These are phyloP conservation scores for Aspergillus melleus DNA, from an alignment of 2,329 filamentous ascomycete species.

Conservation along the genomic window DNA sequence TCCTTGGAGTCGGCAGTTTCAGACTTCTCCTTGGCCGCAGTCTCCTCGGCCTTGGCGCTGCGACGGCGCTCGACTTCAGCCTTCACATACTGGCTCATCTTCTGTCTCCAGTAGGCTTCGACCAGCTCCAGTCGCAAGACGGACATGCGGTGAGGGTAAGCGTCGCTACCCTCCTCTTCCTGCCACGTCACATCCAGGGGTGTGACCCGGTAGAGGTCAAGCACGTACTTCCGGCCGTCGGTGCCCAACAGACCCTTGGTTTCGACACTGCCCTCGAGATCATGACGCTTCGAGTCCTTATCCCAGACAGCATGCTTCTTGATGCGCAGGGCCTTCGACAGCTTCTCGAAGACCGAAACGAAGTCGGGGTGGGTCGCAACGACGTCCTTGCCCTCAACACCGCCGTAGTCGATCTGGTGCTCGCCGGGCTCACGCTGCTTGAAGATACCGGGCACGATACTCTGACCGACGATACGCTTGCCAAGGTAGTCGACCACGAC, in stretches of 20 bases:
- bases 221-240: slow-evolving; percentile 94
- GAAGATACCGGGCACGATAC: slow-evolving; percentile 97
- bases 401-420: slow-evolving; percentile 98
- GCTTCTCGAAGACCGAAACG: slow-evolving; percentile 77
- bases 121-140: slow-evolving; percentile 88
- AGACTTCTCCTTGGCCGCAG: slow-evolving; percentile 38
- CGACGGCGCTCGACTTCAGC: slow-evolving; percentile 69
- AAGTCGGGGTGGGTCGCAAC: slow-evolving; percentile 90
- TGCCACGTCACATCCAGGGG: slow-evolving; percentile 89
- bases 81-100: slow-evolving; percentile 86
- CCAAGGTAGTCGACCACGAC: slow-evolving; percentile 96
- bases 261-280: slow-evolving; percentile 92
- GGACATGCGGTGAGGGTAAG: slow-evolving; percentile 95
- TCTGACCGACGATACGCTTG: slow-evolving; percentile 95
- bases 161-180: slow-evolving; percentile 65
- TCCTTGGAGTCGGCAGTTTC: slow-evolving; percentile 44
- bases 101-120: slow-evolving; percentile 78
- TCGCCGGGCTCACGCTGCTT: slow-evolving; percentile 96
- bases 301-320: slow-evolving; percentile 98
- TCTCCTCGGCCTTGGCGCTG: slow-evolving; percentile 41
- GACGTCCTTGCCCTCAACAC: slow-evolving; percentile 94
- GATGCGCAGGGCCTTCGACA: slow-evolving; percentile 85
- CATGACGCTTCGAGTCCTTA: slow-evolving; percentile 86
- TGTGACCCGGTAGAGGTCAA: slow-evolving; percentile 92
- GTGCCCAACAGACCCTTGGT: slow-evolving; percentile 97